These are phyloP conservation scores for Plasmodium gallinaceum DNA, from an alignment of 169 alveolate species.

Conservation along the genomic window DNA sequence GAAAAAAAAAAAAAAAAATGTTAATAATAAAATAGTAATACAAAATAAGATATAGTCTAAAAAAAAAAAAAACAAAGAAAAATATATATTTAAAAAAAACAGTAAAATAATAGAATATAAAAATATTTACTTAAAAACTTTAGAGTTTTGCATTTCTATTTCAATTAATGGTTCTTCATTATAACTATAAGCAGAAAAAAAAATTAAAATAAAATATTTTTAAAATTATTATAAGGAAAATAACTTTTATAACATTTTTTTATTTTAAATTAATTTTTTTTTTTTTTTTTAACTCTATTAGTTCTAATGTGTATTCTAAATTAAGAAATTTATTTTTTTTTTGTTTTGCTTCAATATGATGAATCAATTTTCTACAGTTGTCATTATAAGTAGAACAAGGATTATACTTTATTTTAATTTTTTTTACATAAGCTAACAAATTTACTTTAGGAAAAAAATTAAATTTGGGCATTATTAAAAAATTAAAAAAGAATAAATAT, in stretches of 20 bases:
- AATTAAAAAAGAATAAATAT: conserved; percentile 3
- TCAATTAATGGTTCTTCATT: conserved; percentile 74
- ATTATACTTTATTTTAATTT: conserved; percentile 55
- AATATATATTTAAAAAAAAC: not conserved
- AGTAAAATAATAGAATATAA: conserved; percentile 12
- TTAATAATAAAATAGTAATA: not conserved
- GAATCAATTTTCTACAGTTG: conserved; percentile 62
- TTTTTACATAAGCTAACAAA: conserved; percentile 68
- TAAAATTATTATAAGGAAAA: not conserved
- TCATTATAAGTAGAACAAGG: conserved; percentile 72
- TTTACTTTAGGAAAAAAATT: conserved; percentile 73
- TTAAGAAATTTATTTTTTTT: conserved; percentile 70
- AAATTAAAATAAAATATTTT: not conserved
- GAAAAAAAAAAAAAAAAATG: not conserved
- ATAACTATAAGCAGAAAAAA: conserved; percentile 26
- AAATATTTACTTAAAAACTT: conserved; percentile 51
- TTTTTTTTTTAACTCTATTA: conserved; percentile 42
- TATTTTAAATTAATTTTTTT: not conserved
- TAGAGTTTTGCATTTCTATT: conserved; percentile 73
- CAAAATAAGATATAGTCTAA: not conserved
- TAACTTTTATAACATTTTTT: not conserved
- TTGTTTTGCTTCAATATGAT: conserved; percentile 66
- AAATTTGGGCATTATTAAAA: conserved; percentile 74
- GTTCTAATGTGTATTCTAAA: conserved; percentile 60
- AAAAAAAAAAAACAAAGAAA: not conserved